phyloP scores from a whole-genome alignment of 2,329 filamentous ascomycete species.

The Pseudofabraea citricarpa region DNA sequence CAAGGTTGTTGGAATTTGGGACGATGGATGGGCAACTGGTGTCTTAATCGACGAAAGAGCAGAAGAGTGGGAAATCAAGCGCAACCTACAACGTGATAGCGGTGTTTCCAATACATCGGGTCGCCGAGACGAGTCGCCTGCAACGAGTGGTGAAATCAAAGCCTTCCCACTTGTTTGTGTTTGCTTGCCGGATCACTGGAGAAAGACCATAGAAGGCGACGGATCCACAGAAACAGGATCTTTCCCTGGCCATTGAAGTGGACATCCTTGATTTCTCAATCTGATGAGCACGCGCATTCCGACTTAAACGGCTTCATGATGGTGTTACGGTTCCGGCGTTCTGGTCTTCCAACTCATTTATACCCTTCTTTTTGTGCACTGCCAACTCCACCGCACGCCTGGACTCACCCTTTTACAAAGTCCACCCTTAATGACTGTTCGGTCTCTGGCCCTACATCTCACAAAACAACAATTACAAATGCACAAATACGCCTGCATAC shows the following conservation, averaged over 20 bases:
- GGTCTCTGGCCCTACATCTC: background rate
- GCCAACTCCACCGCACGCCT: too few relatives aligned
- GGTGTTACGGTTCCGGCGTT: slow-evolving; percentile 24
- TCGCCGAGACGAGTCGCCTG: slow-evolving; percentile 57
- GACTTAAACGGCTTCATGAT: slow-evolving; percentile 25
- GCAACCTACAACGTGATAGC: slow-evolving; percentile 80
- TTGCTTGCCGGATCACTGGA: slow-evolving; percentile 92
- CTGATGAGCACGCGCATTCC: slow-evolving; percentile 6
- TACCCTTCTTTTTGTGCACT: slow-evolving; percentile 4
- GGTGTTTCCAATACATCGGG: slow-evolving; percentile 81
- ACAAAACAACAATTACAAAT: slow-evolving; percentile 2
- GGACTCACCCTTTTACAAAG: background rate
- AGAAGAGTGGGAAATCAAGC: slow-evolving; percentile 80
- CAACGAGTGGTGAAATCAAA: slow-evolving; percentile 81
- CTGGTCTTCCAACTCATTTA: slow-evolving; percentile 13
- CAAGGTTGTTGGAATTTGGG: slow-evolving; percentile 97
- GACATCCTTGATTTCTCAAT: slow-evolving; percentile 11
- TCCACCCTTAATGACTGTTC: background rate
- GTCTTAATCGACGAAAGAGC: slow-evolving; percentile 76
- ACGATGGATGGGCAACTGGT: slow-evolving; percentile 97
- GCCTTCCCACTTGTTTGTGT: slow-evolving; percentile 97
- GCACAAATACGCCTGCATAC: background rate
- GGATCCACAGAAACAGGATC: slow-evolving; percentile 62
- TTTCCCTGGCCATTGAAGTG: slow-evolving; percentile 17
- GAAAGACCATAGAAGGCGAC: slow-evolving; percentile 92